Base-by-base conservation (phyloP, 2,329 filamentous ascomycete species). In the Cladophialophora psammophila region DNA sequence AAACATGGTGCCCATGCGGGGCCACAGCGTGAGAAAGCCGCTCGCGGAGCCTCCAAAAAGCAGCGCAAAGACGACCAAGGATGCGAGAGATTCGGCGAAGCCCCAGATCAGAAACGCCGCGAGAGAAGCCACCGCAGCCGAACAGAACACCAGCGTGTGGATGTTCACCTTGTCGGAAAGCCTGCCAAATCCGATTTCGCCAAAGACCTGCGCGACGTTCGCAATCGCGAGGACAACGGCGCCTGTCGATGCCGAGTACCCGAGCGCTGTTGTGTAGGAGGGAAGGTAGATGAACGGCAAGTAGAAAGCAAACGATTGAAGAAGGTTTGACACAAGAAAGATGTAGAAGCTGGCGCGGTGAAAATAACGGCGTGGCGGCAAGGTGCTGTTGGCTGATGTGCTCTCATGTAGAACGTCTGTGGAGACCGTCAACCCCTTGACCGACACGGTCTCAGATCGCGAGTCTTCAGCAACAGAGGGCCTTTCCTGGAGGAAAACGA, bases 91-190 rank as follows among this genome's bases (percentile, higher is more conserved):
- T 1, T 75, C 74, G 0, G 82, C 76, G n/a, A 84, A 74, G 0
- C 83, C 83, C 83, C 84, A 86, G 42, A 83, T 68, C 0, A 84
- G 69, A 63, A 84, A 84, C 0, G 81, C 75, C 0, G 80, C 76
- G 1, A 81, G 10, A 0, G 77, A 76, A 6, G 80, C 64, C 12
- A 81, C 80, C 20, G 79, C 54, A 0, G 80, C 80, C 0, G 80
- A 81, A 45, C 83, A 73, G 3, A 81, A 69, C 50, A 82, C 79
- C 53, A 80, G 79, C 0, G 78, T 80, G 2, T 80, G 79, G 31
- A 77, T 76, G 59, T 80, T 75, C 32, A 78, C 78, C 2, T 77
- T 76, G 65, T 86, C 84, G 9, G 80, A 74, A 3, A 80, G 67
- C n/a, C 72, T 66, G 1, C 75, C 79, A 72, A 78, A 74, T 1